Conservation (phyloP, 306 rosid genomes). For the Gastrolobium bilobum region DNA sequence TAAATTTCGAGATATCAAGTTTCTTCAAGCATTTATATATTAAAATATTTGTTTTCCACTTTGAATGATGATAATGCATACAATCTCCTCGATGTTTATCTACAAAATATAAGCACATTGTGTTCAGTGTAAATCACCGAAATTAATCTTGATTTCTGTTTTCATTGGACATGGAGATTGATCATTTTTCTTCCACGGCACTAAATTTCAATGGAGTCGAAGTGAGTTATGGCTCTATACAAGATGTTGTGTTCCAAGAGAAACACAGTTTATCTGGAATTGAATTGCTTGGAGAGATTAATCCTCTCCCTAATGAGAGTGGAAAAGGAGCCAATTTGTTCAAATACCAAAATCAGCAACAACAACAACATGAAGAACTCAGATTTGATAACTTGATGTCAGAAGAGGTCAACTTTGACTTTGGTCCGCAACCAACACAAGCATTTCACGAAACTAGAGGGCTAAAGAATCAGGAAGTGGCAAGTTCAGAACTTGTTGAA, state of each 20-base stretch:
- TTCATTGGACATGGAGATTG: slow-evolving; percentile 47
- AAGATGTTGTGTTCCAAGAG: slow-evolving; percentile 35
- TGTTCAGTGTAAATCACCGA: slow-evolving; percentile 19
- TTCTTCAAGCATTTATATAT: not conserved
- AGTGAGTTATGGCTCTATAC: slow-evolving; percentile 39
- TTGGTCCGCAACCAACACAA: slow-evolving; percentile 42
- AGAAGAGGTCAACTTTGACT: slow-evolving; percentile 53
- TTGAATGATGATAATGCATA: not conserved
- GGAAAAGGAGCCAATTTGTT: slow-evolving; percentile 35
- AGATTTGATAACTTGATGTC: slow-evolving; percentile 34
- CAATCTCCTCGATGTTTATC: slow-evolving; percentile 34
- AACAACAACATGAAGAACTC: slow-evolving; percentile 41
- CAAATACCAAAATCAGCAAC: slow-evolving; percentile 46
- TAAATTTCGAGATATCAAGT: not conserved
- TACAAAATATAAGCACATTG: slow-evolving; percentile 27
- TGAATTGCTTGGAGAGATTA: slow-evolving; percentile 45
- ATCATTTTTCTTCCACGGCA: slow-evolving; percentile 50
- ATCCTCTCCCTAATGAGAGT: slow-evolving; percentile 34
- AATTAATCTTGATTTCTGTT: not conserved
- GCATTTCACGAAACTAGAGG: slow-evolving; percentile 28
- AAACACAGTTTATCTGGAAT: slow-evolving; percentile 42
- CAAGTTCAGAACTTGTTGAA: slow-evolving; percentile 37
- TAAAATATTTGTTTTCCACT: slow-evolving; percentile 39
- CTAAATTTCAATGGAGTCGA: slow-evolving; percentile 54
- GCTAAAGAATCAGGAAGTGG: not conserved